Conservation (phyloP, 768 basidiomycete genomes). For the Hirschioporus abietinus region DNA sequence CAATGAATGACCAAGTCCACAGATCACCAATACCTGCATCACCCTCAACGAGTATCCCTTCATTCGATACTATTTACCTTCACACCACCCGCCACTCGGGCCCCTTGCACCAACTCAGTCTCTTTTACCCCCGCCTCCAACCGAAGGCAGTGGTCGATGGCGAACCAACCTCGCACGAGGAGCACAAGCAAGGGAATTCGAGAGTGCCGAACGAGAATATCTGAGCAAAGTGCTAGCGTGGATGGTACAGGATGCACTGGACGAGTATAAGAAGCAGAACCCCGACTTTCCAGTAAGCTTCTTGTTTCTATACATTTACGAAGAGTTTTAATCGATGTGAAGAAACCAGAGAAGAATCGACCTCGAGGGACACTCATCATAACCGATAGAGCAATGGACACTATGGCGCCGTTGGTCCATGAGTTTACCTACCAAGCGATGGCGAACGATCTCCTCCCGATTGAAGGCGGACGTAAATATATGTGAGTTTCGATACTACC, state of each 20-base stretch:
- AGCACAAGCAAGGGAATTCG: constrained; percentile 59
- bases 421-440: constrained; percentile 99
- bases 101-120: constrained; percentile 65
- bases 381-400: constrained; percentile 96
- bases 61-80: constrained; percentile 88
- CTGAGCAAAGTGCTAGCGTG: constrained; percentile 78
- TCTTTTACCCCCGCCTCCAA: constrained; percentile 54
- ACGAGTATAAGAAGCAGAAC: constrained; percentile 82
- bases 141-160: constrained; percentile 66
- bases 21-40: constrained; percentile 89
- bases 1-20: not conserved
- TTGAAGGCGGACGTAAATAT: constrained; percentile 83
- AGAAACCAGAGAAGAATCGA: not conserved
- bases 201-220: constrained; percentile 70
- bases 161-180: constrained; percentile 78
- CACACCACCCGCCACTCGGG: constrained; percentile 78
- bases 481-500: constrained; percentile 49
- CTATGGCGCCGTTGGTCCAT: constrained; percentile 83
- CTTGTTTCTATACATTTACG: not conserved
- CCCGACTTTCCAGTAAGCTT: constrained; percentile 81
- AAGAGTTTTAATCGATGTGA: constrained; percentile 1
- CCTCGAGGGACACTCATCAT: constrained; percentile 81
- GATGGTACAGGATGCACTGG: constrained; percentile 77
- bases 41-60: constrained; percentile 88
- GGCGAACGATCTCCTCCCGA: constrained; percentile 89